Conservation (phyloP, 2,329 filamentous ascomycete genomes). For the Botrytis hyacinthi region DNA sequence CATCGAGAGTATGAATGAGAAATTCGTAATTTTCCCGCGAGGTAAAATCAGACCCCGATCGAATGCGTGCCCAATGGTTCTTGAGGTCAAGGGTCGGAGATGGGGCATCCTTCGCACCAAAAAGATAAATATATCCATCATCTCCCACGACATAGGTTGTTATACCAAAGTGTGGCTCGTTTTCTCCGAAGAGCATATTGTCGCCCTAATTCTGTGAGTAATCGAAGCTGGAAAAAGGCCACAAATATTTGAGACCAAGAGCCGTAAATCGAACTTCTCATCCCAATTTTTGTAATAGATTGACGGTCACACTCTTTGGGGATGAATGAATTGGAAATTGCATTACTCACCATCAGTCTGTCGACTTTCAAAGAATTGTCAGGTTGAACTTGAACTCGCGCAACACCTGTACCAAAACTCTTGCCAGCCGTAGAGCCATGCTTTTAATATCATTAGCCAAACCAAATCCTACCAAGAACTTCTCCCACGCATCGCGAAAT, state of each 20-base stretch:
- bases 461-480: neutral
- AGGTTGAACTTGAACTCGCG: slow-evolving; percentile 1
- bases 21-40: slow-evolving; percentile 13
- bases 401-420: slow-evolving; percentile 6
- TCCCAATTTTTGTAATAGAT: neutral
- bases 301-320: accelerated
- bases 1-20: slow-evolving; percentile 8
- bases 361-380: slow-evolving; percentile 6
- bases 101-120: slow-evolving; percentile 9
- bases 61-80: slow-evolving; percentile 11
- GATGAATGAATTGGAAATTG: too few relatives aligned
- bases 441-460: neutral
- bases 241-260: neutral
- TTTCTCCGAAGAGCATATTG: neutral
- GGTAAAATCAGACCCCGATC: neutral
- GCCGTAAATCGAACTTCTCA: neutral
- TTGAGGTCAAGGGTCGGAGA: slow-evolving; percentile 9
- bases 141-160: neutral
- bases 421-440: slow-evolving; percentile 9
- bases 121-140: slow-evolving; percentile 8
- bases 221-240: neutral
- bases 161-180: slow-evolving; percentile 13
- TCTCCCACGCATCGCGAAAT: neutral
- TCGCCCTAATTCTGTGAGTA: neutral
- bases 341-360: neutral